These are phyloP conservation scores for Russula lepida DNA, from an alignment of 768 basidiomycete genomes.

Conservation along the genomic window DNA sequence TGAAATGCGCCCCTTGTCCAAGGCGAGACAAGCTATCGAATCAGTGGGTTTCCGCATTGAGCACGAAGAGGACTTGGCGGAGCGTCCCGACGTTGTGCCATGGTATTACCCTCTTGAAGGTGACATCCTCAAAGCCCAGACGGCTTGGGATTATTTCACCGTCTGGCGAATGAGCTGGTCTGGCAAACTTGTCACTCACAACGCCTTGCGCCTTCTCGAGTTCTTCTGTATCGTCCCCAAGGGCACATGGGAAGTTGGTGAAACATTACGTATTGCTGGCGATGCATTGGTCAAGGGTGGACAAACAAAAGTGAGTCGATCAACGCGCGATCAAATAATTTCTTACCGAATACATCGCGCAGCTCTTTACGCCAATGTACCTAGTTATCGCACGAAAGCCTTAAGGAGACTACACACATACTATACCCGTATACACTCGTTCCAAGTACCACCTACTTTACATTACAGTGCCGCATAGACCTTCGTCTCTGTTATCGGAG, in stretches of 20 bases:
- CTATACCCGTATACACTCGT: neutral
- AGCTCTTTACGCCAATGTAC: slow-evolving; percentile 89
- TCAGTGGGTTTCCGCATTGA: slow-evolving; percentile 81
- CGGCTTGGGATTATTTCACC: slow-evolving; percentile 81
- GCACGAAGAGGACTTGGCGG: slow-evolving; percentile 92
- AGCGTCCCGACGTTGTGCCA: slow-evolving; percentile 61
- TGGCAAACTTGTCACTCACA: slow-evolving; percentile 79
- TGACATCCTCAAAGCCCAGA: slow-evolving; percentile 87
- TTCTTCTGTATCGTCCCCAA: slow-evolving; percentile 74
- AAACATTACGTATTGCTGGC: slow-evolving; percentile 78
- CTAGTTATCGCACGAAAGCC: slow-evolving; percentile 39
- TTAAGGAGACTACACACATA: neutral
- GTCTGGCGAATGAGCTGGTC: slow-evolving; percentile 87
- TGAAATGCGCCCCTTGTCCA: slow-evolving; percentile 78
- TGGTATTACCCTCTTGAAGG: slow-evolving; percentile 99
- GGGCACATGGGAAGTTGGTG: slow-evolving; percentile 86
- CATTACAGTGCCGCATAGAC: neutral
- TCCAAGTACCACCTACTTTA: neutral
- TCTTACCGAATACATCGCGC: slow-evolving; percentile 4
- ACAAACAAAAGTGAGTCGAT: slow-evolving; percentile 59
- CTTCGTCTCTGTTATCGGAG: neutral
- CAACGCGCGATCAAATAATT: neutral
- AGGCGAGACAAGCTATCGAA: slow-evolving; percentile 67
- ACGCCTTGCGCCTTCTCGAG: slow-evolving; percentile 69
- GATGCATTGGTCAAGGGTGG: slow-evolving; percentile 78